These are phyloP conservation scores for Trypanosoma brucei DNA, from an alignment of 208 protist genomes.

Conservation along the genomic window DNA sequence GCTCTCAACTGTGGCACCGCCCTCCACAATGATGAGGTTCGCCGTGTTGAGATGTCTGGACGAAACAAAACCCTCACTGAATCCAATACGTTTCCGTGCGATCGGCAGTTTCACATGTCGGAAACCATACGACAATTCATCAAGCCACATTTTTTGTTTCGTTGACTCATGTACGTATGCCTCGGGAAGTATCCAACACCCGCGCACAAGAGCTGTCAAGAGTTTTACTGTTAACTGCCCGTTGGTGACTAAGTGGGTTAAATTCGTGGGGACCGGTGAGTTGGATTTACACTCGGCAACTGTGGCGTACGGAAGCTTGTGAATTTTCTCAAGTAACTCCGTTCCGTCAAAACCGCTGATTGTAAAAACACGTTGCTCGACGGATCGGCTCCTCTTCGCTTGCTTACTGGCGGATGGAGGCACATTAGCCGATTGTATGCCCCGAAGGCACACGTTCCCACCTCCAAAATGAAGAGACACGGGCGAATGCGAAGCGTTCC, in stretches of 20 bases:
- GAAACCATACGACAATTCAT: constrained; percentile 75
- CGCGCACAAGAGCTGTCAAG: constrained; percentile 73
- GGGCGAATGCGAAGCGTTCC: constrained; percentile 25
- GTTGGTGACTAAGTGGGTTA: constrained; percentile 86
- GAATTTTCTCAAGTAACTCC: constrained; percentile 46
- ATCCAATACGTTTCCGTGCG: constrained; percentile 49
- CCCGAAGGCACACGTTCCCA: constrained; percentile 12
- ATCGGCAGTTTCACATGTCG: constrained; percentile 76
- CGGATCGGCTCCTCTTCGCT: constrained; percentile 37
- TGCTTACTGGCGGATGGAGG: constrained; percentile 11
- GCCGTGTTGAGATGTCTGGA: constrained; percentile 72
- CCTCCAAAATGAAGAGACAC: constrained; percentile 10
- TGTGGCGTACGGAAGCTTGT: constrained; percentile 67
- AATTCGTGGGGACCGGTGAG: constrained; percentile 70
- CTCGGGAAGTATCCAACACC: constrained; percentile 84
- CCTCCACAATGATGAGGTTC: constrained; percentile 60
- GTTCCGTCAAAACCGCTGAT: constrained; percentile 82
- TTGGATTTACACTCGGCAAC: constrained; percentile 83
- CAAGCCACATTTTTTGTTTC: constrained; percentile 44
- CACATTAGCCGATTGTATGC: constrained; percentile 18
- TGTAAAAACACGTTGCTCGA: constrained; percentile 75
- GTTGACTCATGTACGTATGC: constrained; percentile 70
- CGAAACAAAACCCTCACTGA: constrained; percentile 61
- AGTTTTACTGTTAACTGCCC: constrained; percentile 86
- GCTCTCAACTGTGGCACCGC: constrained; percentile 53